phyloP scores from a whole-genome alignment of 306 rosid genomes.

The Vigna angularis region DNA sequence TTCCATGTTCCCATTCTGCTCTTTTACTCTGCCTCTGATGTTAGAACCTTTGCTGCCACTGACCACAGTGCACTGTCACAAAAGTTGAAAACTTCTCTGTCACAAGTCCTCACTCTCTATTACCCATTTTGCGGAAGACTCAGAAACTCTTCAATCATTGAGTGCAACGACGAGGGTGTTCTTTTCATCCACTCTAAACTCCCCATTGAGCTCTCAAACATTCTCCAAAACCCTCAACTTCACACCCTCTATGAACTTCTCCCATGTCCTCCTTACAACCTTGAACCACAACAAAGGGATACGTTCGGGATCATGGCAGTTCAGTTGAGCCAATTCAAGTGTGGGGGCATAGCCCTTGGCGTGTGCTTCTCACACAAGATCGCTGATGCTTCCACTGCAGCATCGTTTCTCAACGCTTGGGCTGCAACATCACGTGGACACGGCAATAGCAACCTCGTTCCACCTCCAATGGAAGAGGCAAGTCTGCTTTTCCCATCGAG shows the following conservation, averaged over 20 bases:
- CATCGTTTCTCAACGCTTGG: constrained; percentile 34
- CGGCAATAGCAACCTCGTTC: too few species aligned
- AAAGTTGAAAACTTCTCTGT: constrained; percentile 27
- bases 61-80: neutral
- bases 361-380: constrained; percentile 41
- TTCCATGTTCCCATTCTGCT: constrained; percentile 30
- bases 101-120: constrained; percentile 34
- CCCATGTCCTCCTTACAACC: constrained; percentile 25
- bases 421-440: neutral
- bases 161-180: constrained; percentile 44
- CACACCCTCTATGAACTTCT: constrained; percentile 4
- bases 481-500: constrained; percentile 6
- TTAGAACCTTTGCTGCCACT: too few species aligned
- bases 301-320: neutral
- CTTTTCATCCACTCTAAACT: constrained; percentile 18
- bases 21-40: constrained; percentile 24
- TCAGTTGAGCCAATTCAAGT: constrained; percentile 35
- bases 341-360: constrained; percentile 38
- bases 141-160: neutral
- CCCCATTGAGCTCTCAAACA: neutral
- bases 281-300: neutral
- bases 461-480: neutral
- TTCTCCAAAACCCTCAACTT: neutral
- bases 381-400: constrained; percentile 33
- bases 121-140: constrained; percentile 45